Percentiles rank a stretch among this genome's conserved stretches.
These are phyloP conservation scores for Onygenales sp. DNA, from an alignment of 2,329 filamentous ascomycete genomes.

Conservation along the genomic window DNA sequence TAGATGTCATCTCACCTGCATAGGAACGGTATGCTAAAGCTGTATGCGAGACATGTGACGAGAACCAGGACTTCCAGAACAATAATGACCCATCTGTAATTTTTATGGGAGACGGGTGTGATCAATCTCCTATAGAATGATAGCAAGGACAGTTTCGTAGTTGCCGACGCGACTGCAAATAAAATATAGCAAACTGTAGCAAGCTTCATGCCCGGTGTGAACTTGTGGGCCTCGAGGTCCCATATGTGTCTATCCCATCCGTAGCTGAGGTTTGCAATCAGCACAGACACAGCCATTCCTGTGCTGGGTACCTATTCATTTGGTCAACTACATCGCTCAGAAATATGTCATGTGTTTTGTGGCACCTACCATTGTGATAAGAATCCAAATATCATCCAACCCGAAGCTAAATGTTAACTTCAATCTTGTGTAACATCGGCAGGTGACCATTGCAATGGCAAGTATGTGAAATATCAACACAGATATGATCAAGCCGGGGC, in stretches of 20 bases:
- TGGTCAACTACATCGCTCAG: background rate
- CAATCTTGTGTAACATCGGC: constrained; percentile 1
- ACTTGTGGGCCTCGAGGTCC: constrained; percentile 1
- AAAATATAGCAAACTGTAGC: background rate
- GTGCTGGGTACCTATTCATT: constrained; percentile 2
- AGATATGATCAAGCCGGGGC: constrained; percentile 14
- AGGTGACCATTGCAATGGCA: background rate
- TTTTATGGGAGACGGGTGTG: background rate
- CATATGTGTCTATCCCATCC: constrained; percentile 2
- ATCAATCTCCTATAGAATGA: constrained; percentile 1
- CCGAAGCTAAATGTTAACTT: constrained; percentile 1
- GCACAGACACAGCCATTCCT: background rate
- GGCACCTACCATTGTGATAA: background rate
- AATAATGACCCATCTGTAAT: background rate
- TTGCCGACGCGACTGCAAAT: background rate
- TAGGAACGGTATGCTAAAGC: background rate
- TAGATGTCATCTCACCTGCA: background rate
- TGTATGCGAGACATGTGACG: background rate
- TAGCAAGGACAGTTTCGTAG: background rate
- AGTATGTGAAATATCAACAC: background rate
- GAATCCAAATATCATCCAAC: constrained; percentile 2
- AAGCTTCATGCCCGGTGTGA: constrained; percentile 4
- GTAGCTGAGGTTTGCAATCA: constrained; percentile 2
- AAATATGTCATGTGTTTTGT: background rate
- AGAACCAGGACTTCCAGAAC: background rate